Percentiles rank a stretch among this genome's conserved stretches.
Evolutionary conservation across 2,329 filamentous ascomycete species (phyloP).

Genomic region (Cytospora piceae): DNA sequence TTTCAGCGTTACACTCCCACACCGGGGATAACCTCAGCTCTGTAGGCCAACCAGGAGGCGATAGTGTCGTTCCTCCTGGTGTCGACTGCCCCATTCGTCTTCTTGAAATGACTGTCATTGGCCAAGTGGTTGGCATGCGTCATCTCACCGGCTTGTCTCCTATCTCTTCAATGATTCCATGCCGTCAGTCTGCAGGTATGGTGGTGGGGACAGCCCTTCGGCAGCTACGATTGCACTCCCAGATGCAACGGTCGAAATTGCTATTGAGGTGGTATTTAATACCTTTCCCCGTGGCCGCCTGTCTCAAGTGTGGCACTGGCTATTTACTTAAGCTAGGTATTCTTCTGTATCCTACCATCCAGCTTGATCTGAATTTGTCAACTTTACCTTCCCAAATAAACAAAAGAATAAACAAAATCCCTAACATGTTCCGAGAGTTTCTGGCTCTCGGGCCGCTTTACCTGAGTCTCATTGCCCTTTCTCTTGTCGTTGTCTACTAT

Average conservation of each 20-base stretch:
- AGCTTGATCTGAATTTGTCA: too few species aligned
- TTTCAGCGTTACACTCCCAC: conserved; percentile 13
- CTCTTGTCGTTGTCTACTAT: conserved; percentile 30
- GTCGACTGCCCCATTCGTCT: background rate
- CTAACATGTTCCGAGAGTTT: conserved; percentile 24
- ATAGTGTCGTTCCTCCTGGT: conserved; percentile 1
- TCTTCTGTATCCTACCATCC: too few species aligned
- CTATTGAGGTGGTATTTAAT: background rate
- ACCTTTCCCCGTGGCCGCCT: background rate
- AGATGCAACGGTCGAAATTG: background rate
- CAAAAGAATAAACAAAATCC: background rate
- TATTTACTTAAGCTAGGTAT: background rate
- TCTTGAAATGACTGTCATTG: conserved; percentile 8
- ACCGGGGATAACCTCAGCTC: background rate
- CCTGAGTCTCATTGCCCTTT: conserved; percentile 20
- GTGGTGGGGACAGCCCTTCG: background rate
- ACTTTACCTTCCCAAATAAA: background rate
- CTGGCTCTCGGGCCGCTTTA: conserved; percentile 23
- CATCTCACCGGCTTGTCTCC: conserved; percentile 8
- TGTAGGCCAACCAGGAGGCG: background rate
- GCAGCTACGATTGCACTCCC: background rate
- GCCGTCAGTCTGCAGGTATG: conserved; percentile 9
- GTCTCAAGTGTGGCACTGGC: background rate
- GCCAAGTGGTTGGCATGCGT: background rate
- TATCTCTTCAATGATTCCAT: background rate